These are phyloP conservation scores for Amanita fuliginea DNA, from an alignment of 768 basidiomycete genomes.

Conservation along the genomic window DNA sequence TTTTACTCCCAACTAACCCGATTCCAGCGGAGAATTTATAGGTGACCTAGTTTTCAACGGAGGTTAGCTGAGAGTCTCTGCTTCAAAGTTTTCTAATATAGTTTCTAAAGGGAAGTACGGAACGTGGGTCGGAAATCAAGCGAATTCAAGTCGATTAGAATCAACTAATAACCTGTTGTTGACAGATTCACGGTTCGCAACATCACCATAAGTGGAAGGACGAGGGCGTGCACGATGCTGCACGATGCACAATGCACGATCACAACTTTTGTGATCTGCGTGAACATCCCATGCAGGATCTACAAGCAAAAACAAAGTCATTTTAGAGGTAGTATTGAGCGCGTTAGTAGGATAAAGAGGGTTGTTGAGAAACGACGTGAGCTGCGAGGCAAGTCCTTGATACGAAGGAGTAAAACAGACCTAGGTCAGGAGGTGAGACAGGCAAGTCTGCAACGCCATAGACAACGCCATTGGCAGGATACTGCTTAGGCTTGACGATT, in stretches of 20 bases:
- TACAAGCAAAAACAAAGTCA: conserved; percentile 86
- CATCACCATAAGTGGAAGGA: conserved; percentile 42
- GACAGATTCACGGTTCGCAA: conserved; percentile 47
- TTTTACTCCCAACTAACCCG: neutral
- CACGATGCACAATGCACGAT: too few relatives aligned
- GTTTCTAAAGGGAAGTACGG: conserved; percentile 46
- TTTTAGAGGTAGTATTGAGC: conserved; percentile 55
- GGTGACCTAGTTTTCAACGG: conserved; percentile 43
- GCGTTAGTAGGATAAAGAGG: conserved; percentile 62
- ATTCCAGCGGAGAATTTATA: conserved; percentile 40
- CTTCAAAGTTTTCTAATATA: neutral
- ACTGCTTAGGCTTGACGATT: conserved; percentile 43
- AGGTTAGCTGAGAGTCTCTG: conserved; percentile 22
- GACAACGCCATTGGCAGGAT: conserved; percentile 68
- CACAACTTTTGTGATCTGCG: too few relatives aligned
- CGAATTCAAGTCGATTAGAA: neutral
- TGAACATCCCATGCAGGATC: conserved; percentile 73
- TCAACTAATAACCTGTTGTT: neutral
- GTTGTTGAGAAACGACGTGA: conserved; percentile 43
- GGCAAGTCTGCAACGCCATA: conserved; percentile 69
- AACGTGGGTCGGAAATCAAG: conserved; percentile 70
- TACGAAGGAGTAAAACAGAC: conserved; percentile 29
- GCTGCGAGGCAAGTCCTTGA: conserved; percentile 28
- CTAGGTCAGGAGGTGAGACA: conserved; percentile 59
- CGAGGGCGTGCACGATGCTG: too few relatives aligned